Conservation (phyloP, 768 basidiomycete genomes). For the Tephrocybe rancida region DNA sequence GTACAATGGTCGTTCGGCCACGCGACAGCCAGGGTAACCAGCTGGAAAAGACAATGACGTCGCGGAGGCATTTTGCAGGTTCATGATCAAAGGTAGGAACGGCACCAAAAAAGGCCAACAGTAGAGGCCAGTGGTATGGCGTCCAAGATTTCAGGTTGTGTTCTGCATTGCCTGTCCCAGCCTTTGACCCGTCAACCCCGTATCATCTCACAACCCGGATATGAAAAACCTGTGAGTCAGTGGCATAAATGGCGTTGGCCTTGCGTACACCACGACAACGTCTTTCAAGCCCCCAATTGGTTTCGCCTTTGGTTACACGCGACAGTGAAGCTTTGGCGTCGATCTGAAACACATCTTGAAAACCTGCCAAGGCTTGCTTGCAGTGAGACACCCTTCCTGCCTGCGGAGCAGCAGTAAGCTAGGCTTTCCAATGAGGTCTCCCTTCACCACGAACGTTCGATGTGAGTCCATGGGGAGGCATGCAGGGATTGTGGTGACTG, state of each 20-base stretch:
- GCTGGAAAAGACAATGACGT: background rate
- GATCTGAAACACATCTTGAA: constrained; percentile 11
- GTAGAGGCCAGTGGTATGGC: background rate
- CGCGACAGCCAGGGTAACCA: background rate
- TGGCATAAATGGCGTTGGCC: constrained; percentile 10
- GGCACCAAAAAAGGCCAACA: background rate
- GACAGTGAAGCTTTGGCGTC: background rate
- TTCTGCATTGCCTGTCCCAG: background rate
- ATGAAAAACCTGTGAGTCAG: constrained; percentile 14
- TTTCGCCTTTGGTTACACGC: background rate
- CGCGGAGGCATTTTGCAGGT: background rate
- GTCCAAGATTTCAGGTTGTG: background rate
- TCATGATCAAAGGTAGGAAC: background rate
- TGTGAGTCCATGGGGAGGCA: too few species aligned
- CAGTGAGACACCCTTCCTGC: too few species aligned
- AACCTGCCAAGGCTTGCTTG: background rate
- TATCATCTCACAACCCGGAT: constrained; percentile 13
- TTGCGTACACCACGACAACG: constrained; percentile 17
- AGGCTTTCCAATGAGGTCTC: too few species aligned
- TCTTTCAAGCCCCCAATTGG: constrained; percentile 11
- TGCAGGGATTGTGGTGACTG: too few species aligned
- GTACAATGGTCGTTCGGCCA: constrained; percentile 1
- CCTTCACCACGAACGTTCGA: too few species aligned
- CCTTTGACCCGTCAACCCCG: background rate
- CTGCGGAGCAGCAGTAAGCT: too few species aligned